Base-by-base conservation (phyloP, 306 rosid genomes). In the Rosa lucieae region DNA sequence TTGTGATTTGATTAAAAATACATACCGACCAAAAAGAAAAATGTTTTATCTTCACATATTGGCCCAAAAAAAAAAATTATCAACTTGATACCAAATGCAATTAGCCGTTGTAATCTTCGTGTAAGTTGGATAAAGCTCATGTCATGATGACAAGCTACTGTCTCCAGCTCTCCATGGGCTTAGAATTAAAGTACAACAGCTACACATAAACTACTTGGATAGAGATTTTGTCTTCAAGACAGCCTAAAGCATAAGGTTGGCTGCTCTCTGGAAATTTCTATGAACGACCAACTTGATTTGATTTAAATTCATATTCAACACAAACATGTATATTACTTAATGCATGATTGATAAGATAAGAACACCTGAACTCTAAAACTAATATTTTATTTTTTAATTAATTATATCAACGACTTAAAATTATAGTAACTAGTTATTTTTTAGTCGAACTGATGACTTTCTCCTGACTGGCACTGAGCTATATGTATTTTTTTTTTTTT, bases 201-300 rank as follows among this genome's bases (percentile, higher is more conserved):
- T 58, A 58, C 65, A 58, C n/a, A 23, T 11, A 58, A 58, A 58
- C 63, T 23, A 23, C 14, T 23, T 58, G 18, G 65, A 58, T 29
- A n/a, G 12, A 56, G 63, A 58, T 23, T 59, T 59, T 59, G 66
- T 59, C 66, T 59, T 59, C 35, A 59, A n/a, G 66, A 59, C 35
- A 10, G 14, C 66, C 37, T 59, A 23, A 59, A 59, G 12, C 66
- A 10, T 10, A 59, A 8, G 37, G 35, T 5, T 23, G 15, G 37
- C 17, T 21, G 12, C 23, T 59, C 35, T 59, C 66, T 10, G 6
- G 39, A 59, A 58, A 59, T 2, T 32, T 32, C 3, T 32, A 9
- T 59, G 15, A 59, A 23, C 5, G 39, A 59, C 12, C 66, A 23
- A 23, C 35, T 20, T n/a, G 26, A 58, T 53, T 59, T 23, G 35